These are phyloP conservation scores for Biscutella laevigata DNA, from an alignment of 441 rosid genomes.

Conservation along the genomic window DNA sequence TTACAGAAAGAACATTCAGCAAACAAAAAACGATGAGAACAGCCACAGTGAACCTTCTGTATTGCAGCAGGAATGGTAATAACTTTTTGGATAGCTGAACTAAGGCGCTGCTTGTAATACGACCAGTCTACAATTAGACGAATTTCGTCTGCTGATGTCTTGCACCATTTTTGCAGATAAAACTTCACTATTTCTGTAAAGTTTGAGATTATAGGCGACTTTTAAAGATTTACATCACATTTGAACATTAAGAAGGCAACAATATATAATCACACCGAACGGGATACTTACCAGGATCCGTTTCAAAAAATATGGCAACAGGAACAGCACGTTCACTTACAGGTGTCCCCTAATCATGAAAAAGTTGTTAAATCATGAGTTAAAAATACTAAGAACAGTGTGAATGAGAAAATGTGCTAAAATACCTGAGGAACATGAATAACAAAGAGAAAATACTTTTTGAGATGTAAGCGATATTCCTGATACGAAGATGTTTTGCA, in stretches of 20 bases:
- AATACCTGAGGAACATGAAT: neutral
- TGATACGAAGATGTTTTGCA: slow-evolving; percentile 4
- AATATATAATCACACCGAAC: slow-evolving; percentile 21
- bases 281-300: slow-evolving; percentile 52
- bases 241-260: slow-evolving; percentile 20
- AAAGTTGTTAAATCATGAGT: slow-evolving; percentile 20
- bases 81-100: slow-evolving; percentile 90
- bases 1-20: slow-evolving; percentile 13
- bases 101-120: slow-evolving; percentile 88
- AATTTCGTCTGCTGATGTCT: slow-evolving; percentile 60
- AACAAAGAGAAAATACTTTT: neutral
- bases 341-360: slow-evolving; percentile 75
- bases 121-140: slow-evolving; percentile 93
- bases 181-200: slow-evolving; percentile 63
- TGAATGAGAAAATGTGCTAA: neutral
- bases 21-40: slow-evolving; percentile 13
- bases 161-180: slow-evolving; percentile 92
- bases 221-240: slow-evolving; percentile 22
- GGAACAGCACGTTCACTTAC: slow-evolving; percentile 99
- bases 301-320: slow-evolving; percentile 83
- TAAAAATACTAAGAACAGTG: slow-evolving; percentile 11
- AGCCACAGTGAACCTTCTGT: slow-evolving; percentile 68
- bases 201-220: neutral
- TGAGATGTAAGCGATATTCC: slow-evolving; percentile 1
- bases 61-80: slow-evolving; percentile 98